phyloP scores from a whole-genome alignment of 192 early-diverging fungal genomes.

The Coemansia sp. region DNA sequence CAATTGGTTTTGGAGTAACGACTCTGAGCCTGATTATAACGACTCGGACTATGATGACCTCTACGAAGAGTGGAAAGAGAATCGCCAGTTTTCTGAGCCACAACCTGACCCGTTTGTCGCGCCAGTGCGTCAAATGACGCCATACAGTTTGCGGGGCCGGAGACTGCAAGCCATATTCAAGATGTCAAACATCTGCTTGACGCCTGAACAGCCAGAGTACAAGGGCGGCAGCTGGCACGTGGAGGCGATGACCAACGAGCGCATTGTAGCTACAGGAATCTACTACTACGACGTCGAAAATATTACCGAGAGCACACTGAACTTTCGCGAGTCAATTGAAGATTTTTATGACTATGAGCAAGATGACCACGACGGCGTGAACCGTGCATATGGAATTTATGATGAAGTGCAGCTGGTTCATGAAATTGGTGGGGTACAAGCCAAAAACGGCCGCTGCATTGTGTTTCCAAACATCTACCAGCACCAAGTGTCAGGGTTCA shows the following conservation, averaged over 20 bases:
- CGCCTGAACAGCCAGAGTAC: conserved; percentile 63
- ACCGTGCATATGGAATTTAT: conserved; percentile 46
- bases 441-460: conserved; percentile 60
- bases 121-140: conserved; percentile 24
- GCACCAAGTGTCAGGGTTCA: conserved; percentile 66
- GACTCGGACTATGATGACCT: conserved; percentile 20
- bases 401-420: too few relatives aligned
- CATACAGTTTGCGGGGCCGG: conserved; percentile 39
- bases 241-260: conserved; percentile 70
- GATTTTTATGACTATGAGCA: conserved; percentile 17
- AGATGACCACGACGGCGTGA: conserved; percentile 13
- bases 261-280: conserved; percentile 71
- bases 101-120: conserved; percentile 43
- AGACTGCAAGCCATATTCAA: conserved; percentile 69
- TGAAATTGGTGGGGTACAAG: conserved; percentile 48
- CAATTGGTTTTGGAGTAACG: conserved; percentile 22
- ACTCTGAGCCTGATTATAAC: conserved; percentile 14
- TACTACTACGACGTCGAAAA: conserved; percentile 72
- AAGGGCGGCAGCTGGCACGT: conserved; percentile 68
- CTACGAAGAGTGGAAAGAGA: conserved; percentile 24
- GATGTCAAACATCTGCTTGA: conserved; percentile 66
- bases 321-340: conserved; percentile 52
- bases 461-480: conserved; percentile 75
- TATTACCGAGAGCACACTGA: conserved; percentile 61
- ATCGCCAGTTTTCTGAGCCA: conserved; percentile 21